Evolutionary conservation across 371 early-diverging fungal species (phyloP).

Genomic region (Capillidium rhysosporum): DNA sequence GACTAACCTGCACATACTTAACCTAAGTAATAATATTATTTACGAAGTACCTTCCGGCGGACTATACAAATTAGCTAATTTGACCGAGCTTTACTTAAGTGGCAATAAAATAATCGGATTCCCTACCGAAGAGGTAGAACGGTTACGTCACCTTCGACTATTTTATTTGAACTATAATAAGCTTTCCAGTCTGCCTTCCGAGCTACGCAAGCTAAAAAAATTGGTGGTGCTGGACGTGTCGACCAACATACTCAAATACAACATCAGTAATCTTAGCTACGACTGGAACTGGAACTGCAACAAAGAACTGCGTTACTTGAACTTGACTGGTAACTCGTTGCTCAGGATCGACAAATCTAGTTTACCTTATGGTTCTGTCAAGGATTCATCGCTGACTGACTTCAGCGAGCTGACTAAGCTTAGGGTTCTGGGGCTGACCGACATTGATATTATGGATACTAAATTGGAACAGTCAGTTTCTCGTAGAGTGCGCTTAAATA

Average conservation of each 20-base stretch:
- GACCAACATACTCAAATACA: constrained; percentile 73
- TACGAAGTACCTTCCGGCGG: constrained; percentile 44
- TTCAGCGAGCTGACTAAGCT: constrained; percentile 55
- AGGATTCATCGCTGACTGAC: constrained; percentile 23
- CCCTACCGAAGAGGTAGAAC: constrained; percentile 72
- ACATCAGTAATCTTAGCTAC: constrained; percentile 84
- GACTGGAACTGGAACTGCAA: constrained; percentile 98
- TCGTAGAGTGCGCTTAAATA: constrained; percentile 72
- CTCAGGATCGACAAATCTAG: constrained; percentile 60
- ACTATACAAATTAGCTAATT: constrained; percentile 23
- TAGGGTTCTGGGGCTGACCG: constrained; percentile 68
- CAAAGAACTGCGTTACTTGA: constrained; percentile 63
- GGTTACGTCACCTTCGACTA: constrained; percentile 37
- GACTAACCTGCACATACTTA: constrained; percentile 48
- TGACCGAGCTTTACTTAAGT: constrained; percentile 57
- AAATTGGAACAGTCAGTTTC: constrained; percentile 63
- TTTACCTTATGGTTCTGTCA: constrained; percentile 11
- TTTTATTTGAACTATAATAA: constrained; percentile 80
- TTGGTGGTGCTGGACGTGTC: constrained; percentile 68
- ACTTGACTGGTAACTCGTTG: constrained; percentile 76
- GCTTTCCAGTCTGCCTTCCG: constrained; percentile 72
- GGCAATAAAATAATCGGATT: constrained; percentile 67
- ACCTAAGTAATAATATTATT: constrained; percentile 70
- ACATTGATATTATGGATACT: constrained; percentile 62
- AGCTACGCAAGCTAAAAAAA: constrained; percentile 61